Evolutionary conservation across 208 protist genomes (phyloP), one percentile per base, ranked within the genome.

Genomic region (Crithidia brevicula): DNA sequence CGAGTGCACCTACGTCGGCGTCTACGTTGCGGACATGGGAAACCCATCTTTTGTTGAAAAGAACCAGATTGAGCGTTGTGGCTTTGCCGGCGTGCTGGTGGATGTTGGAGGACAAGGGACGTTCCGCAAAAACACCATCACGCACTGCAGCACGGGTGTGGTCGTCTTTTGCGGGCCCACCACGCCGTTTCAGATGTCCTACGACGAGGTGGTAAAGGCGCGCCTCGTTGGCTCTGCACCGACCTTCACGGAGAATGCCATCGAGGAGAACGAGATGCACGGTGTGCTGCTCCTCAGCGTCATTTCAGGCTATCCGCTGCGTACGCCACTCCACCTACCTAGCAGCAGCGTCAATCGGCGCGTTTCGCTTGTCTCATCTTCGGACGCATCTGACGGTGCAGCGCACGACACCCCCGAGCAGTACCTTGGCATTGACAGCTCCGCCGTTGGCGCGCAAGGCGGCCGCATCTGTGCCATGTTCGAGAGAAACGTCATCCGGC

Each of bases 251-350:
- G 72, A 87, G 7, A 92, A 91, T 71, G 58, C 60, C 10, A 91
- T 96, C 63, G 84, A 89, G 38, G 79, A 91, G 38, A 86, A 96
- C 70, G 73, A 86, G 28, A 49, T 81, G 31, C 86, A 96, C 72
- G 91, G 91, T 18, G 80, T 94, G 52, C 59, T 96, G 50, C 71
- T 94, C 15, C 63, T 92, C 10, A 86, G 75, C 60, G 85, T 89
- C 50, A 67, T 82, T 34, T 79, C 47, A 23, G 83, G 80, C 25
- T 81, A 43, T 45, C 68, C 81, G 0, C 54, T 96, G 30, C 81
- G 91, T n/a, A 68, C 62, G 13, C 67, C 56, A 15, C 62, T 73
- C 0, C 28, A 64, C 18, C 34, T 76, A n/a, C n/a, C 43, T 5
- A 16, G 59, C 42, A 59, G 27, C 16, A 54, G 25, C 57, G 27